Conservation (phyloP, 495 filamentous ascomycete species). For the Trypethelium eluteriae region DNA sequence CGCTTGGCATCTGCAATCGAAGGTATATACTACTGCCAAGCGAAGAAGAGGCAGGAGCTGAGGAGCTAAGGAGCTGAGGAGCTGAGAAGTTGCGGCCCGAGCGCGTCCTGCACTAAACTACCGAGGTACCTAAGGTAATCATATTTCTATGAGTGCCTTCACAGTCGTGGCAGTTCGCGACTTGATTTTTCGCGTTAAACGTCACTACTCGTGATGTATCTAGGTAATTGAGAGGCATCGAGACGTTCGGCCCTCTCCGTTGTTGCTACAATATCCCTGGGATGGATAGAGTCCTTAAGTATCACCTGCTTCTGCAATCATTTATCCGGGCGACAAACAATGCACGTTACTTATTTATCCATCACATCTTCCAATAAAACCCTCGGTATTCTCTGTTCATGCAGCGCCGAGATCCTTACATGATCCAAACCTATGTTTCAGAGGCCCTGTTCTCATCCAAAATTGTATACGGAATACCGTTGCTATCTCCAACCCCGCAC, state of each 20-base stretch:
- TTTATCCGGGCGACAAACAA: not conserved
- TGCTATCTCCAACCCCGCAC: not conserved
- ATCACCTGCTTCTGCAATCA: not conserved
- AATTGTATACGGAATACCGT: not conserved
- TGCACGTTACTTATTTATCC: not conserved
- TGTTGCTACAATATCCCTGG: not conserved
- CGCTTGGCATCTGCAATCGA: too few relatives aligned
- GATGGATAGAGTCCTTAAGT: not conserved
- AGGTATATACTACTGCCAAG: too few relatives aligned
- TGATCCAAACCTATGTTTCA: not conserved
- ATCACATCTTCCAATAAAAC: not conserved
- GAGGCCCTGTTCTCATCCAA: not conserved
- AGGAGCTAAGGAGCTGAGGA: too few relatives aligned
- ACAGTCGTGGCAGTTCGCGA: too few relatives aligned
- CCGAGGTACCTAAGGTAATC: too few relatives aligned
- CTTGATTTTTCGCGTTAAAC: too few relatives aligned
- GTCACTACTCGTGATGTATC: not conserved
- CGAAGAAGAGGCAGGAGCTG: too few relatives aligned
- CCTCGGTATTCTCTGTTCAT: not conserved
- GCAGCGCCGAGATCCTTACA: not conserved
- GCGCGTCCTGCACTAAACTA: too few relatives aligned
- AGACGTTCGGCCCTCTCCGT: not conserved
- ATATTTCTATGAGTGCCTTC: too few relatives aligned
- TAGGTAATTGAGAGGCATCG: not conserved
- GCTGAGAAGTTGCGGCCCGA: too few relatives aligned